A percentile compares a stretch with the other conserved stretches of the same genome.
Evolutionary conservation across 305 asterid species (phyloP).

Genomic region (Solanum hybrid): DNA sequence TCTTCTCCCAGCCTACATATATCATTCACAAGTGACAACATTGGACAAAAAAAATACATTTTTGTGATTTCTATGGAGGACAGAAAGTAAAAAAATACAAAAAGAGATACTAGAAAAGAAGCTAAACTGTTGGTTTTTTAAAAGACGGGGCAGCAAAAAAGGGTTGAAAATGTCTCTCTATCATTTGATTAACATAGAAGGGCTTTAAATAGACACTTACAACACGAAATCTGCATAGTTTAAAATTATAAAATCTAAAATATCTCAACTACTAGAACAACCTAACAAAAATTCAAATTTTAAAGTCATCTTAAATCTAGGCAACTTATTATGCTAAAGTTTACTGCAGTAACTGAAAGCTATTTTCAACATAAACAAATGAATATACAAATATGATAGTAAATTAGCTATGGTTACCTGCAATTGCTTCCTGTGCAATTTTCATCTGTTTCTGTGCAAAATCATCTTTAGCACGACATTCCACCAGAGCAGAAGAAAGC

Average conservation of each 20-base stretch:
- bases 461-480: slow-evolving; percentile 55
- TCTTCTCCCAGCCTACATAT: slow-evolving; percentile 67
- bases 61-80: neutral
- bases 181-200: neutral
- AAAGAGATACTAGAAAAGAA: neutral
- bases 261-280: neutral
- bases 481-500: slow-evolving; percentile 56
- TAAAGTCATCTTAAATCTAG: neutral
- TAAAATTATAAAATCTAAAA: neutral
- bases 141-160: neutral
- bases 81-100: neutral
- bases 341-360: neutral
- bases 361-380: neutral
- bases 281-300: neutral
- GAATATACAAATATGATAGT: neutral
- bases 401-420: slow-evolving; percentile 36
- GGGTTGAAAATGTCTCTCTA: neutral
- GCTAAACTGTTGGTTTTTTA: neutral
- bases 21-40: neutral
- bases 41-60: neutral
- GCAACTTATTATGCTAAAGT: neutral
- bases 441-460: slow-evolving; percentile 61
- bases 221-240: neutral
- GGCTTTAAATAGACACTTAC: neutral
- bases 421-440: slow-evolving; percentile 82